phyloP scores from a whole-genome alignment of 2,329 filamentous ascomycete genomes.

The Alternaria consortialis region DNA sequence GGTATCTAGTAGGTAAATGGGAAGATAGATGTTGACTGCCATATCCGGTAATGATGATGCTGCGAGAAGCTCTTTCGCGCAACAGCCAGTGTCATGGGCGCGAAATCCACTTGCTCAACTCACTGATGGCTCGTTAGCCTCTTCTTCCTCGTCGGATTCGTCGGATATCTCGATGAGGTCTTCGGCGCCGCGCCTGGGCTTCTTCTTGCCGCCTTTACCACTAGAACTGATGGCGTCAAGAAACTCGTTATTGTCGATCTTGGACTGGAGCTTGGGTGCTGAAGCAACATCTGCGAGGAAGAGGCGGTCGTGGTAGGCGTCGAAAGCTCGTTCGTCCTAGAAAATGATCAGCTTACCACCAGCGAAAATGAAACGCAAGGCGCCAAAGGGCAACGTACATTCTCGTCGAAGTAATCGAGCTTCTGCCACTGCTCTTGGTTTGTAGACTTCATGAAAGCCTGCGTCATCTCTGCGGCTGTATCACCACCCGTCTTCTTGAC shows the following conservation, averaged over 20 bases:
- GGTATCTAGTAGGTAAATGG: slow-evolving; percentile 15
- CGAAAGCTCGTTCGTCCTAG: slow-evolving; percentile 74
- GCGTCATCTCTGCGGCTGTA: slow-evolving; percentile 73
- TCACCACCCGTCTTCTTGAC: slow-evolving; percentile 79
- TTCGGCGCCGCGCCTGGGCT: slow-evolving; percentile 41
- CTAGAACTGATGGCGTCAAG: slow-evolving; percentile 69
- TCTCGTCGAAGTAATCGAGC: slow-evolving; percentile 83
- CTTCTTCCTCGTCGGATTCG: slow-evolving; percentile 37
- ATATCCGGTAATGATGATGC: neutral
- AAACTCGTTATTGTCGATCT: slow-evolving; percentile 67
- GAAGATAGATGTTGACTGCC: neutral
- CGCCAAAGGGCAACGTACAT: slow-evolving; percentile 56
- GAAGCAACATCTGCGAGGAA: slow-evolving; percentile 61
- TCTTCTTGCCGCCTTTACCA: slow-evolving; percentile 52
- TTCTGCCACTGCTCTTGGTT: slow-evolving; percentile 84
- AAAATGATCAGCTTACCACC: slow-evolving; percentile 1
- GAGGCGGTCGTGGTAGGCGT: slow-evolving; percentile 76
- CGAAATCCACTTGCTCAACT: slow-evolving; percentile 15
- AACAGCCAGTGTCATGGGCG: slow-evolving; percentile 6
- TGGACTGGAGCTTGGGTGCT: slow-evolving; percentile 61
- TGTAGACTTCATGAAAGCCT: slow-evolving; percentile 77
- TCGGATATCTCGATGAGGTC: slow-evolving; percentile 46
- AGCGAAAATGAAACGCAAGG: slow-evolving; percentile 3
- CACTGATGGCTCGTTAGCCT: slow-evolving; percentile 10
- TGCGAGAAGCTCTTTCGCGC: slow-evolving; percentile 2